These are phyloP conservation scores for Ustilago xerochloae DNA, from an alignment of 1,284 basidiomycete species.

Conservation along the genomic window DNA sequence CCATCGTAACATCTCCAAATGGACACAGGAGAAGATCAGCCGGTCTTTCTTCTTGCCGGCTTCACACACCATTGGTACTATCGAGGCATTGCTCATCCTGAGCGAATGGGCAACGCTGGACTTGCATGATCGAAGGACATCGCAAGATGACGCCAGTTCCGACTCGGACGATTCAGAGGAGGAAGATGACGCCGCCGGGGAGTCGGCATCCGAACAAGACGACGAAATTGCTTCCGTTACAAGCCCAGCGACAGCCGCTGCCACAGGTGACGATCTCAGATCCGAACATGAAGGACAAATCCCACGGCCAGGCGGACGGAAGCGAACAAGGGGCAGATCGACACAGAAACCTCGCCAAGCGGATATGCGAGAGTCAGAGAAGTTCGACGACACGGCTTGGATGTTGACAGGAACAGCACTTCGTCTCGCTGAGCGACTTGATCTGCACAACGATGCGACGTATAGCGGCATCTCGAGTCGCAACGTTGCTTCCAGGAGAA, in stretches of 20 bases:
- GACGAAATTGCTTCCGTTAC: conserved; percentile 11
- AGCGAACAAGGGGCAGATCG: neutral
- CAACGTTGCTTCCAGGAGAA: conserved; percentile 33
- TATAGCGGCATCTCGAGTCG: conserved; percentile 48
- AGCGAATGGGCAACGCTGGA: conserved; percentile 56
- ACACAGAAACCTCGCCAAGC: conserved; percentile 27
- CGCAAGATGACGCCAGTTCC: conserved; percentile 37
- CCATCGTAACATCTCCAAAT: conserved; percentile 52
- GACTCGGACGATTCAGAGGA: conserved; percentile 40
- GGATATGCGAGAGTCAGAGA: conserved; percentile 48
- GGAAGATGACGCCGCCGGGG: conserved; percentile 10
- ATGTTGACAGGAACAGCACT: conserved; percentile 53
- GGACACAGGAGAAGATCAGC: conserved; percentile 55
- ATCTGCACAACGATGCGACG: conserved; percentile 51
- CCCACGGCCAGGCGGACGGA: conserved; percentile 10
- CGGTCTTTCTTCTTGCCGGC: conserved; percentile 46
- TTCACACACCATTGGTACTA: conserved; percentile 53
- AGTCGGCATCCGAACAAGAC: conserved; percentile 15
- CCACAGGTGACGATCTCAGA: conserved; percentile 23
- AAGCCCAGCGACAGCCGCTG: conserved; percentile 23
- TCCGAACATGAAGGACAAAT: conserved; percentile 37
- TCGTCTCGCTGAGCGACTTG: conserved; percentile 49
- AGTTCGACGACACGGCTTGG: conserved; percentile 56
- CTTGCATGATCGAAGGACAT: conserved; percentile 42
- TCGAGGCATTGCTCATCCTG: conserved; percentile 54